phyloP scores from a whole-genome alignment of 176 grass and related monocot genomes.

The Microstegium vimineum region DNA sequence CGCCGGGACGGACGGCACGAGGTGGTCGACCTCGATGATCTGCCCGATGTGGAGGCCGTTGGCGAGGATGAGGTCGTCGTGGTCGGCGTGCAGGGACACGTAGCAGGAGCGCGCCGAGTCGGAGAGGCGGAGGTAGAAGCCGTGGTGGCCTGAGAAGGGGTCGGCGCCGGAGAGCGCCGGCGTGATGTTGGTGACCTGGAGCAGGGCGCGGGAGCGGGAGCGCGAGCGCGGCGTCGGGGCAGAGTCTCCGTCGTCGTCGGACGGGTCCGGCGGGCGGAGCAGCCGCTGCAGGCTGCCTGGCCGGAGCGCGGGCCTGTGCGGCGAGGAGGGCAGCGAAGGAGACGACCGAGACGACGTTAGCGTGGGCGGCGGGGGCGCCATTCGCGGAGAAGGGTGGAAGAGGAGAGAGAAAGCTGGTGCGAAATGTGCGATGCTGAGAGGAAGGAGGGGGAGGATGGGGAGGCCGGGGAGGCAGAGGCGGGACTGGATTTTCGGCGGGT shows the following conservation, averaged over 20 bases:
- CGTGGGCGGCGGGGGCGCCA: slow-evolving; percentile 23
- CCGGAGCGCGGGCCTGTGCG: slow-evolving; percentile 55
- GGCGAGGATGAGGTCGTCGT: slow-evolving; percentile 74
- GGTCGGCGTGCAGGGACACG: slow-evolving; percentile 72
- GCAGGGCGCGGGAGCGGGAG: slow-evolving; percentile 6
- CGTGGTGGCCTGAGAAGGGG: slow-evolving; percentile 65
- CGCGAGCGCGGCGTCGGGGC: neutral
- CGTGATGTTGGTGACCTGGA: slow-evolving; percentile 81
- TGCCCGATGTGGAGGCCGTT: slow-evolving; percentile 85
- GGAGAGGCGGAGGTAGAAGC: slow-evolving; percentile 90
- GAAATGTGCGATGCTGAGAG: slow-evolving; percentile 6
- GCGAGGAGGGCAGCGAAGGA: slow-evolving; percentile 30
- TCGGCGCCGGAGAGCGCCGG: slow-evolving; percentile 57
- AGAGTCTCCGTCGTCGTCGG: slow-evolving; percentile 21
- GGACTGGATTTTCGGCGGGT: slow-evolving; percentile 41
- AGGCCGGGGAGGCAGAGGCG: neutral
- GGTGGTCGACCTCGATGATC: slow-evolving; percentile 63
- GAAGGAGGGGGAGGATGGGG: neutral
- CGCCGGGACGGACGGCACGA: slow-evolving; percentile 55
- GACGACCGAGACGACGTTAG: slow-evolving; percentile 1
- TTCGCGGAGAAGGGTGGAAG: neutral
- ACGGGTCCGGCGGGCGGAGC: slow-evolving; percentile 45
- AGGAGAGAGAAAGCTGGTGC: slow-evolving; percentile 1
- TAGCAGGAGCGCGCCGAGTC: slow-evolving; percentile 74
- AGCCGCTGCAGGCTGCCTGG: slow-evolving; percentile 66